These are phyloP conservation scores for Arabidopsis arenosa DNA, from an alignment of 345 rosid species.

Conservation along the genomic window DNA sequence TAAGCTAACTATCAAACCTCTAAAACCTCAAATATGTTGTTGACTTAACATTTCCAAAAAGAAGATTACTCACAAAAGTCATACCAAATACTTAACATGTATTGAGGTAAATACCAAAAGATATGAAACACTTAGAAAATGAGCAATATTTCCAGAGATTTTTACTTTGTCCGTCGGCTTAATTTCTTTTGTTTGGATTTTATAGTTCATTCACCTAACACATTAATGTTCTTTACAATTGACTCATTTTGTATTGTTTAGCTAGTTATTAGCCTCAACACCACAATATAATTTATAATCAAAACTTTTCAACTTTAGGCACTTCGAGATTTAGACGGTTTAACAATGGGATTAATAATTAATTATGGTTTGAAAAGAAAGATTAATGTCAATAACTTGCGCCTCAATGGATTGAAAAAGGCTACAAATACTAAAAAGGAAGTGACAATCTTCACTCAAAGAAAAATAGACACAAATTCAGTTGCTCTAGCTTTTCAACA, in stretches of 20 bases:
- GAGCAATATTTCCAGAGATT: too few species aligned
- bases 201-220: background rate
- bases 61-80: background rate
- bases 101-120: background rate
- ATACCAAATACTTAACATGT: background rate
- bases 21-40: background rate
- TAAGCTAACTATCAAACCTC: background rate
- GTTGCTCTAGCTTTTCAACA: background rate
- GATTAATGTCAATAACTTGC: background rate
- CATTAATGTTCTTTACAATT: background rate
- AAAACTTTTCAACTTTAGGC: background rate
- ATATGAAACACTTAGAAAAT: background rate
- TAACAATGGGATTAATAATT: background rate
- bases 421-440: background rate
- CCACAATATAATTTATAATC: background rate
- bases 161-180: too few species aligned
- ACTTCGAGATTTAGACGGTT: background rate
- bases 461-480: too few species aligned
- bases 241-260: background rate
- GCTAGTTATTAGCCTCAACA: background rate
- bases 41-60: background rate
- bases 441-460: background rate
- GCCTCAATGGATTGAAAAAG: conserved; percentile 12
- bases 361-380: background rate
- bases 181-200: too few species aligned